These are phyloP conservation scores for Carpinus viminea DNA, from an alignment of 306 rosid species.

Conservation along the genomic window DNA sequence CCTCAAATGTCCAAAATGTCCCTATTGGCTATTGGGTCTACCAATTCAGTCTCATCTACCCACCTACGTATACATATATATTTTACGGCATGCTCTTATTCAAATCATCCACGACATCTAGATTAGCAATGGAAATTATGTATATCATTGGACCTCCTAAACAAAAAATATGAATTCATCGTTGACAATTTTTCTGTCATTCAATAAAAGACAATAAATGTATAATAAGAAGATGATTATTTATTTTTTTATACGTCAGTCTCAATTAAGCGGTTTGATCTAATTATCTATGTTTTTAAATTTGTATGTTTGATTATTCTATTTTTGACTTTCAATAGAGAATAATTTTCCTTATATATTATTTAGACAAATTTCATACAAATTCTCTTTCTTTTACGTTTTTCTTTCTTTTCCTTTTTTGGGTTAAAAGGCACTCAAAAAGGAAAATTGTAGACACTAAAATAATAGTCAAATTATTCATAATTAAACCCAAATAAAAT, in stretches of 20 bases:
- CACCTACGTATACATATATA: neutral
- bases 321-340: too few species aligned
- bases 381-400: neutral
- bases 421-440: neutral
- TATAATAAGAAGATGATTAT: too few species aligned
- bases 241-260: neutral
- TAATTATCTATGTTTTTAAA: too few species aligned
- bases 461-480: neutral
- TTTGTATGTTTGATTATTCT: too few species aligned
- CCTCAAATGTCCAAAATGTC: constrained; percentile 24
- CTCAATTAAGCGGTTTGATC: too few species aligned
- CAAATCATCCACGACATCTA: too few species aligned
- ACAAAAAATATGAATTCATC: too few species aligned
- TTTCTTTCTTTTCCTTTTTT: neutral
- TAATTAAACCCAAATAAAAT: neutral
- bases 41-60: neutral
- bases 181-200: too few species aligned
- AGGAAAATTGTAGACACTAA: neutral
- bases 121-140: too few species aligned
- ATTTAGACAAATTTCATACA: neutral
- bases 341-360: neutral
- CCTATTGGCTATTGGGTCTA: neutral
- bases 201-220: too few species aligned
- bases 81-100: neutral
- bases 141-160: too few species aligned